Conservation (phyloP, 1,284 basidiomycete genomes). For the Ustilago bromivora region DNA sequence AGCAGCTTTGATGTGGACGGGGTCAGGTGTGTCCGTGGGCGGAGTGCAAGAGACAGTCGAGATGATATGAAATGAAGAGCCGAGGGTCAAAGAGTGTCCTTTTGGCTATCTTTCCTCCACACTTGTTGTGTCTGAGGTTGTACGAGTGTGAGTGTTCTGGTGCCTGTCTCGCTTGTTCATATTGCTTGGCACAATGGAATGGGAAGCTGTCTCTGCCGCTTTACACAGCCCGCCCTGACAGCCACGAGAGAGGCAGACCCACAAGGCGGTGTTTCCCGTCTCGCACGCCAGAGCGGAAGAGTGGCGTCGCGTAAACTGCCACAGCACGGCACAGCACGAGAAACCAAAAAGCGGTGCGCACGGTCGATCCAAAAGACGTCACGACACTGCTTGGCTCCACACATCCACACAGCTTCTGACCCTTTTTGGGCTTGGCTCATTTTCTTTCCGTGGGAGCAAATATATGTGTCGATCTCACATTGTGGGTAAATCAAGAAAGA, state of each 20-base stretch:
- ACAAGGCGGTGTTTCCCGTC: neutral
- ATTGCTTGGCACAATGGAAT: slow-evolving; percentile 11
- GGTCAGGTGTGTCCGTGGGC: neutral
- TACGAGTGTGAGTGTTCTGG: neutral
- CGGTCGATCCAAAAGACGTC: slow-evolving; percentile 7
- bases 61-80: neutral
- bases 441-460: neutral
- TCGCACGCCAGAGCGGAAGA: neutral
- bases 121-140: neutral
- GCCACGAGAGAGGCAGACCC: neutral
- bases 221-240: slow-evolving; percentile 3
- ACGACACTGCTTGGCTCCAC: neutral
- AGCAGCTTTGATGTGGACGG: neutral
- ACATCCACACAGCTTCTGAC: too few relatives aligned
- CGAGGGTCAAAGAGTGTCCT: neutral
- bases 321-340: neutral
- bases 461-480: slow-evolving; percentile 6
- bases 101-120: slow-evolving; percentile 6
- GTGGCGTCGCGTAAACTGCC: slow-evolving; percentile 3
- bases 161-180: neutral
- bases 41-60: neutral
- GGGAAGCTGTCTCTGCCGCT: neutral
- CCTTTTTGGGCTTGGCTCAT: neutral
- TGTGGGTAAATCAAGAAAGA: neutral
- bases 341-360: slow-evolving; percentile 7